Evolutionary conservation across 306 rosid species (phyloP), one percentile per base, ranked within the genome.

Genomic region (Acacia acuminata): DNA sequence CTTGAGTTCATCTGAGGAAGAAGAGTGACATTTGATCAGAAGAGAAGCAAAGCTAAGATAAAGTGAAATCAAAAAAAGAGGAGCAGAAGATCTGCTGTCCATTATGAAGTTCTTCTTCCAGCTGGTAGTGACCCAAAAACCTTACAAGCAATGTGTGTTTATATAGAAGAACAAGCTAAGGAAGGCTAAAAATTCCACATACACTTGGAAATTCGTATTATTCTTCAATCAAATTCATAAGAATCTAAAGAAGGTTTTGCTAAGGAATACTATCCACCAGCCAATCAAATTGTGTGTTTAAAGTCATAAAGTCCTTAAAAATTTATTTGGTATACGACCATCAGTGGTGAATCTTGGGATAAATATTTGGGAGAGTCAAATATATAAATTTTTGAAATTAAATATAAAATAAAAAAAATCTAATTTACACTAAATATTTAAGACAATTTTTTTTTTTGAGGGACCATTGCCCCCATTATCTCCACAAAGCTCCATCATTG

Each of bases 1-100:
- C 85, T 83, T 78, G 3, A 60, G 53, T 36, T 82, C 53, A 44
- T 78, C 40, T 17, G 70, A 47, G 38, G 81, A 85, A 77, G 78
- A 68, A 32, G 85, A 81, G 38, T 55, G 73, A 25, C 73, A 69
- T 43, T 11, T 55, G 36, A 77, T 72, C 77, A 76, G 44, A 32
- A 70, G 63, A 12, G 63, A 81, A 70, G 63, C 55, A n/a, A 81
- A 47, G 76, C 50, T 53, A 48, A 55, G 61, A 55, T 81, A 55
- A 22, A 81, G 44, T 22, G 78, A 38, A 55, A 67, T 67, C 5
- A 81, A 58, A 14, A 69, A 73, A 34, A 43, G 11, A 76, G 72
- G 69, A 17, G 50, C n/a, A 66, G 68, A 64, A 47, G 50, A 36
- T 66, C 13, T 56, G 22, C 67, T 24, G 2, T 40, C 85, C 88